Base-by-base conservation (phyloP, 352 stramenopile genomes). In the Phytopythium delawarense region DNA sequence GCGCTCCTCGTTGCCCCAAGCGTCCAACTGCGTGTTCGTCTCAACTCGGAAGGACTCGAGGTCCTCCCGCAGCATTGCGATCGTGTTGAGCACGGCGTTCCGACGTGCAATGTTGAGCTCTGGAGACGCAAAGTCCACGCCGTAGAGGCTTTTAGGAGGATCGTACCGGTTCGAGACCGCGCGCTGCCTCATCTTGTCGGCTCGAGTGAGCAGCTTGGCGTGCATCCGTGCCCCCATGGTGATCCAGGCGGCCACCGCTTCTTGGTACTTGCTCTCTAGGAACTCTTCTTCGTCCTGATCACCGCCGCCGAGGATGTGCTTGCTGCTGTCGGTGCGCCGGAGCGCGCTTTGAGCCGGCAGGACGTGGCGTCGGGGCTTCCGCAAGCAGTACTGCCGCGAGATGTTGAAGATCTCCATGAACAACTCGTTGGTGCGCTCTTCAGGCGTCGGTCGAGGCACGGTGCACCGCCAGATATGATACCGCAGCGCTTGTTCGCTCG, bases 401-500 rank as follows among this genome's bases (percentile, higher is more conserved):
- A 91, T 63, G 57, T 84, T 66, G 37, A 91, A 89, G 9, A 91
- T 88, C 46, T 89, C 74, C 64, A 92, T 84, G 60, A 91, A 92
- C 1, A 89, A 64, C 32, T 72, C 69, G 48, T 78, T 91, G 21
- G 74, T 63, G 4, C 72, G 64, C 62, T 94, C 85, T 37, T 91
- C 80, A 0, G 49, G 28, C 7, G 79, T 89, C 18, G 80, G 73
- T 21, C 75, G 79, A 6, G 76, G 70, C 30, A 89, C 70, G 18
- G 83, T 79, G 46, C 74, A 88, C 32, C 81, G 78, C 78, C 79
- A 89, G 8, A 94, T 78, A 37, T 94, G 85, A 48, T 92, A 94
- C 2, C 83, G 81, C 2, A 94, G 68, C 0, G 81, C 74, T n/a
- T 65, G 66, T 28, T 94, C 81, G 0, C 75, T 89, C 7, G 81